Evolutionary conservation across 176 grass and related monocot species (phyloP).

Genomic region (Carex kokanica): DNA sequence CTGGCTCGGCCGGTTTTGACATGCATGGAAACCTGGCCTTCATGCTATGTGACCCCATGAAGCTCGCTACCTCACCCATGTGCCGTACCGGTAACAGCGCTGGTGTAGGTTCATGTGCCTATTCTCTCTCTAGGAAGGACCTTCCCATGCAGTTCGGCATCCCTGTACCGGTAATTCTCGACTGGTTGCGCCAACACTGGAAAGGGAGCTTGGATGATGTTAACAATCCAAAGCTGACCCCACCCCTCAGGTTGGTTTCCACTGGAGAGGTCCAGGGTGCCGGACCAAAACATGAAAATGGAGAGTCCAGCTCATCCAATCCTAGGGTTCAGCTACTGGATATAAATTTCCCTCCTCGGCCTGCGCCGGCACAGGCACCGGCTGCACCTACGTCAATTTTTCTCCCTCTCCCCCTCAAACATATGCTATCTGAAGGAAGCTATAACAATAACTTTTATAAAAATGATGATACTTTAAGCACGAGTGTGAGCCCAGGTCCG

Average conservation of each 20-base stretch:
- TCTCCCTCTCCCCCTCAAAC: slow-evolving; percentile 76
- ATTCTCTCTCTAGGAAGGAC: slow-evolving; percentile 62
- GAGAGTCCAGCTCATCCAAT: slow-evolving; percentile 49
- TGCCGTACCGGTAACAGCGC: slow-evolving; percentile 35
- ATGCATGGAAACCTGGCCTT: slow-evolving; percentile 85
- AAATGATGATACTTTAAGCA: slow-evolving; percentile 21
- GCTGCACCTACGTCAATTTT: slow-evolving; percentile 54
- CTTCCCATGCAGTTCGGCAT: slow-evolving; percentile 66
- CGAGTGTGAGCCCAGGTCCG: slow-evolving; percentile 39
- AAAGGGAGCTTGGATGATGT: slow-evolving; percentile 82
- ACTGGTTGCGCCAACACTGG: slow-evolving; percentile 93
- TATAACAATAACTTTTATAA: slow-evolving; percentile 20
- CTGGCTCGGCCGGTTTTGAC: slow-evolving; percentile 95
- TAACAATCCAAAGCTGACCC: slow-evolving; percentile 57
- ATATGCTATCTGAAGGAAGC: slow-evolving; percentile 70
- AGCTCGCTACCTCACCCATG: slow-evolving; percentile 71
- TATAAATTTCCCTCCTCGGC: slow-evolving; percentile 55
- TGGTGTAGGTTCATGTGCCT: slow-evolving; percentile 47
- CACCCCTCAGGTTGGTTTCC: slow-evolving; percentile 52
- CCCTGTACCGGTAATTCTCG: slow-evolving; percentile 69
- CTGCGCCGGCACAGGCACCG: slow-evolving; percentile 27
- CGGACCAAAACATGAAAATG: slow-evolving; percentile 33
- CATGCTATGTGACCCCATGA: slow-evolving; percentile 94
- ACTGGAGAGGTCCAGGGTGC: slow-evolving; percentile 33
- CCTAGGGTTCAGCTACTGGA: slow-evolving; percentile 56